Evolutionary conservation across 305 asterid species (phyloP).

Genomic region (Fraxinus platypoda): DNA sequence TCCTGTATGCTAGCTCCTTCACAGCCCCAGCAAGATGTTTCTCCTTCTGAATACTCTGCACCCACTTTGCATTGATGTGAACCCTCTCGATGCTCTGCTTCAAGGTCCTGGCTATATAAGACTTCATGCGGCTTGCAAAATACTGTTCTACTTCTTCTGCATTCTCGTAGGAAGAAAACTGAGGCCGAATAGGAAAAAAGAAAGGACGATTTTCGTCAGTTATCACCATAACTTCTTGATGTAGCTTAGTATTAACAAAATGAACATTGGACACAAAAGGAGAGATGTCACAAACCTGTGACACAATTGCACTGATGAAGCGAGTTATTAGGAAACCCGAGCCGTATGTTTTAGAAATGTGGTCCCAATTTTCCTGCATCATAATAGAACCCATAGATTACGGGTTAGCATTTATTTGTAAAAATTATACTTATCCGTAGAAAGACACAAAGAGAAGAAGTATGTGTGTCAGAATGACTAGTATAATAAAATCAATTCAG

Average conservation of each 20-base stretch:
- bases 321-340: constrained; percentile 81
- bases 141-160: constrained; percentile 70
- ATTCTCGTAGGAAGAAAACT: constrained; percentile 78
- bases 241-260: neutral
- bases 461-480: neutral
- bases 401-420: neutral
- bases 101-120: constrained; percentile 78
- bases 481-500: neutral
- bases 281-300: constrained; percentile 58
- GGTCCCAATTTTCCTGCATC: constrained; percentile 82
- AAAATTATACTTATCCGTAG: neutral
- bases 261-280: neutral
- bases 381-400: neutral
- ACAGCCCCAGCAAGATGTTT: constrained; percentile 54
- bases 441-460: neutral
- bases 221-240: neutral
- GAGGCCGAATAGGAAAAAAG: constrained; percentile 7
- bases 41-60: constrained; percentile 71
- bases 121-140: constrained; percentile 72
- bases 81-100: constrained; percentile 88
- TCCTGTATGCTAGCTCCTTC: constrained; percentile 63
- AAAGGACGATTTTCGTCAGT: neutral
- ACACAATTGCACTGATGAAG: constrained; percentile 66
- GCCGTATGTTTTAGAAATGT: constrained; percentile 65
- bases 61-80: constrained; percentile 80